These are phyloP conservation scores for Zhuliangozyma blackwelliae DNA, from an alignment of 1,139 yeast genomes.

Conservation along the genomic window DNA sequence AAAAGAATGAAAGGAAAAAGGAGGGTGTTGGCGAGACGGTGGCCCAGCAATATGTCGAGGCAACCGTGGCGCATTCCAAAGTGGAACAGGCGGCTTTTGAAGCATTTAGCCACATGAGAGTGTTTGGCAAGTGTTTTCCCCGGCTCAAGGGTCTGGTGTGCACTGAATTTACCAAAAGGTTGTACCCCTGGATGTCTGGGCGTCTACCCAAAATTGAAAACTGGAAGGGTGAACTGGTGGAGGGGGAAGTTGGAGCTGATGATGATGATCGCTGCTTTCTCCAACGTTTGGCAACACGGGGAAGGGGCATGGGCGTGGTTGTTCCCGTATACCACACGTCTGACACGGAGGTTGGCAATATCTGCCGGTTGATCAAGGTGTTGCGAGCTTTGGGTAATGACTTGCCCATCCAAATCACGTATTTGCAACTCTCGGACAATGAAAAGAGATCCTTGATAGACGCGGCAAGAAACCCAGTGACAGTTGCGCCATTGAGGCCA, in stretches of 20 bases:
- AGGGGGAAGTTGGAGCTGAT: background rate
- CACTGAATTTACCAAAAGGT: constrained; percentile 9
- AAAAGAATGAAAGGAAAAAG: background rate
- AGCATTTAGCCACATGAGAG: constrained; percentile 24
- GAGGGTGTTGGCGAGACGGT: constrained; percentile 5
- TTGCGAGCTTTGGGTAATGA: constrained; percentile 24
- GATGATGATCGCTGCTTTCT: constrained; percentile 10
- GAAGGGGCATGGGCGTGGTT: constrained; percentile 32
- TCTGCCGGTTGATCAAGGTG: constrained; percentile 21
- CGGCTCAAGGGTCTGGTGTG: constrained; percentile 10
- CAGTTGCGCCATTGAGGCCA: background rate
- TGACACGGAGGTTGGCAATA: constrained; percentile 16
- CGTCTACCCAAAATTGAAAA: constrained; percentile 15
- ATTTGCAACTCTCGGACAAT: constrained; percentile 12
- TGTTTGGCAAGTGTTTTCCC: constrained; percentile 29
- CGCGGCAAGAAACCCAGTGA: constrained; percentile 18
- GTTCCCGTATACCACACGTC: constrained; percentile 20
- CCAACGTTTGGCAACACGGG: constrained; percentile 10
- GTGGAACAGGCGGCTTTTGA: constrained; percentile 19
- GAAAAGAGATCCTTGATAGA: constrained; percentile 17
- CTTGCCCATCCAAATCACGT: constrained; percentile 28
- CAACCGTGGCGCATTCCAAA: constrained; percentile 12
- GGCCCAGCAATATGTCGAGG: constrained; percentile 10
- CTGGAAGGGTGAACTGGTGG: constrained; percentile 13
- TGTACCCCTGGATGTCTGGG: constrained; percentile 21